Evolutionary conservation across 768 basidiomycete species (phyloP), one percentile per base, ranked within the genome.

Genomic region (Mycena vulgaris): DNA sequence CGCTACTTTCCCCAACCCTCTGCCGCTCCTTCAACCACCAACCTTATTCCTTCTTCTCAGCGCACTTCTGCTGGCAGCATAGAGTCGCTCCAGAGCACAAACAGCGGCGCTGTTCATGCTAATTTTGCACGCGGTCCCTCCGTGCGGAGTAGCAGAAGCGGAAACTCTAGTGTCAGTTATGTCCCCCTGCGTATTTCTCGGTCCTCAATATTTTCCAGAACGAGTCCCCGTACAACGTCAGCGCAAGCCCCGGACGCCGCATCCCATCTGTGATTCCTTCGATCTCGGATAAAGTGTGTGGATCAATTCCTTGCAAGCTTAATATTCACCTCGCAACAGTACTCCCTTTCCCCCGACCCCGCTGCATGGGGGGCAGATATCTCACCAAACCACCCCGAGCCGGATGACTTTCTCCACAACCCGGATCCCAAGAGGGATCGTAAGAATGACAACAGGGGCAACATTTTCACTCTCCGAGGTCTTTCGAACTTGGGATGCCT

Each of bases 321-420:
- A 23, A 58, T 48, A 57, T 55, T 55, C 42, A 56, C 49, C 10
- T 37, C 9, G 17, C 19, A 11, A 19, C 66, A 94, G 92, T 94
- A 89, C 76, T 92, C 92, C 19, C 87, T 94, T 25, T 89, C 92
- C 8, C 88, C 92, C 1, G 92, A 94, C 79, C 93, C 93, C 4
- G 80, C 85, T 17, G 88, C 85, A 0, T 94, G 93, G 93, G 92
- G 92, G 2, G 87, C 91, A 37, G 88, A 92, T 72, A 80, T 92
- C 67, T 89, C 88, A 9, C 86, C 86, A 42, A 85, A 84, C 69
- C 81, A 86, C 61, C 78, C 84, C 5, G 92, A 93, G 77, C 81
- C 87, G 19, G 92, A 93, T 69, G 92, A 93, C 78, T 86, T 86
- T 63, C 85, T 93, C n/a, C 92, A 93, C 77, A 91, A 92, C 73